Conservation (phyloP, 2,329 filamentous ascomycete genomes). For the Metarhizium rileyi region DNA sequence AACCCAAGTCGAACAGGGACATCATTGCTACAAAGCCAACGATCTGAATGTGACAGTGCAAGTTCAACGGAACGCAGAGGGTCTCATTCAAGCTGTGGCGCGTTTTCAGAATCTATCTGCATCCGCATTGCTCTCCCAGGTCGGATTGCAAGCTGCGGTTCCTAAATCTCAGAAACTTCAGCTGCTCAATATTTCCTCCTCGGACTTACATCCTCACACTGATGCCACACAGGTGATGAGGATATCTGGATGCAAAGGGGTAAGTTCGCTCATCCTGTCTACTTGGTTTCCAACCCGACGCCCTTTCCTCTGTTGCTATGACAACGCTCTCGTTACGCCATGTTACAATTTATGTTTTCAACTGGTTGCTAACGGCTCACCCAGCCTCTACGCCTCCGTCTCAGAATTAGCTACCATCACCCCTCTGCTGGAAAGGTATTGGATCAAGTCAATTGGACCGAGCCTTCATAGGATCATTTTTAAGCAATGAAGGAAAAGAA, state of each 20-base stretch:
- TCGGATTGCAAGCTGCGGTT: slow-evolving; percentile 87
- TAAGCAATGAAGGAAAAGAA: background rate
- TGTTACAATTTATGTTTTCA: background rate
- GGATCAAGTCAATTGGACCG: slow-evolving; percentile 96
- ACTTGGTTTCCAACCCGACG: background rate
- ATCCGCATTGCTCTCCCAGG: slow-evolving; percentile 55
- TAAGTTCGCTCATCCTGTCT: slow-evolving; percentile 46
- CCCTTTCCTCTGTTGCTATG: background rate
- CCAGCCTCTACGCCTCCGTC: slow-evolving; percentile 72
- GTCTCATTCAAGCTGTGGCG: slow-evolving; percentile 70
- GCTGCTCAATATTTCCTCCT: slow-evolving; percentile 76
- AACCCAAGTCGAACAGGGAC: slow-evolving; percentile 38
- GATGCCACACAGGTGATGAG: slow-evolving; percentile 90
- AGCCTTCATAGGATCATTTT: slow-evolving; percentile 43
- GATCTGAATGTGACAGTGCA: slow-evolving; percentile 72
- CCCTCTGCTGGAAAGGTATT: slow-evolving; percentile 60
- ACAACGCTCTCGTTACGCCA: background rate
- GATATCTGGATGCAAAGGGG: slow-evolving; percentile 73
- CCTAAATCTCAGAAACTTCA: slow-evolving; percentile 94
- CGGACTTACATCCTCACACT: slow-evolving; percentile 64
- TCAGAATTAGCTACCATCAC: slow-evolving; percentile 75
- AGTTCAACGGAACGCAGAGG: slow-evolving; percentile 72
- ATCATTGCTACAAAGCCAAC: slow-evolving; percentile 79
- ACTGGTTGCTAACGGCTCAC: slow-evolving; percentile 10
- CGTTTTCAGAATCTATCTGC: slow-evolving; percentile 71